These are phyloP conservation scores for Phytophthora capsici DNA, from an alignment of 352 stramenopile species.

Conservation along the genomic window DNA sequence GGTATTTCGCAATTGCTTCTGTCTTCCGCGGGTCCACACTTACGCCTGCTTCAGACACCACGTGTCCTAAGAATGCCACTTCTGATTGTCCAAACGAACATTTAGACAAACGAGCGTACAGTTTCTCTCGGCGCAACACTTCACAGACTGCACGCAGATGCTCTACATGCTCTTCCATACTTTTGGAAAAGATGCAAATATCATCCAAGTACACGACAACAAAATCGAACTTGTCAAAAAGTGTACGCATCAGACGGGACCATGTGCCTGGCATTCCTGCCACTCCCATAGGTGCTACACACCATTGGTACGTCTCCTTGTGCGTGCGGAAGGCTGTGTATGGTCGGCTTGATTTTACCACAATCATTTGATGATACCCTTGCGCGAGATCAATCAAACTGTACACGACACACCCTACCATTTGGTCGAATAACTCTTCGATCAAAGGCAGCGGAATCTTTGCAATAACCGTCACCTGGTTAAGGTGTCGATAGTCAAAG, in stretches of 20 bases:
- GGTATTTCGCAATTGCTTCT: slow-evolving; percentile 22
- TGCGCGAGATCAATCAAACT: slow-evolving; percentile 32
- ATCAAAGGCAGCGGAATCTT: slow-evolving; percentile 26
- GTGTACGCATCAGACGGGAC: slow-evolving; percentile 39
- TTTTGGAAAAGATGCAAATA: slow-evolving; percentile 34
- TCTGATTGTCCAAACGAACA: slow-evolving; percentile 25
- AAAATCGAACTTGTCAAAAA: slow-evolving; percentile 39
- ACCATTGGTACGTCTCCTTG: slow-evolving; percentile 51
- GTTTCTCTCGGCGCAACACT: slow-evolving; percentile 26
- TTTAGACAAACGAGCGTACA: slow-evolving; percentile 31
- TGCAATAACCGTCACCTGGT: slow-evolving; percentile 11
- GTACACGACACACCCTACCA: slow-evolving; percentile 22
- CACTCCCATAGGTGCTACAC: slow-evolving; percentile 49
- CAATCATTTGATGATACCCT: slow-evolving; percentile 44
- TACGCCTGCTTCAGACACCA: slow-evolving; percentile 20
- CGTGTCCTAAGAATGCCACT: slow-evolving; percentile 41
- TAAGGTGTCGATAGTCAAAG: slow-evolving; percentile 22
- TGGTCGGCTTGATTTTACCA: slow-evolving; percentile 5
- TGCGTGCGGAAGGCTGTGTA: slow-evolving; percentile 46
- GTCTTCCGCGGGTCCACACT: slow-evolving; percentile 30
- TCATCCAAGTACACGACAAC: slow-evolving; percentile 48
- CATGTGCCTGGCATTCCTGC: slow-evolving; percentile 45
- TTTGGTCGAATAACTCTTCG: slow-evolving; percentile 28
- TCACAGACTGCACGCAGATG: slow-evolving; percentile 33
- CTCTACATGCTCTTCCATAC: slow-evolving; percentile 20